A percentile compares a stretch with the other conserved stretches of the same genome.
Evolutionary conservation across 345 rosid genomes (phyloP).

Genomic region (Raphanus sativus): DNA sequence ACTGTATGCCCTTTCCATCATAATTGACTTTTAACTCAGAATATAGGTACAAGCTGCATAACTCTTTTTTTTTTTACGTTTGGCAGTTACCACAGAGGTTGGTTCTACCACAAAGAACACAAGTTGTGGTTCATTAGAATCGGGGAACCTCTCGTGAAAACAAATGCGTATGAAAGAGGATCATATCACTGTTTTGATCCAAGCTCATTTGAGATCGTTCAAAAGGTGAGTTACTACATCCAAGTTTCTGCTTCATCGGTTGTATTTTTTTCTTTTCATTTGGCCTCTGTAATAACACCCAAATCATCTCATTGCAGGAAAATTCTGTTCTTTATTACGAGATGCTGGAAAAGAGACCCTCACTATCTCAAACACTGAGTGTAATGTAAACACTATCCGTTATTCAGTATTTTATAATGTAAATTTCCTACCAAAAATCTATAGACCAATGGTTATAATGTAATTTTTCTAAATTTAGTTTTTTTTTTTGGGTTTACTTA

Average conservation of each 20-base stretch:
- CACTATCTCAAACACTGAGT: constrained; percentile 27
- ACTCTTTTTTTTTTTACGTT: neutral
- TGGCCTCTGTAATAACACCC: constrained; percentile 7
- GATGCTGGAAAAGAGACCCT: constrained; percentile 84
- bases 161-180: constrained; percentile 75
- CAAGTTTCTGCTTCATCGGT: constrained; percentile 6
- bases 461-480: constrained; percentile 11
- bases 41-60: neutral
- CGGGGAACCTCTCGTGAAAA: constrained; percentile 87
- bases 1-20: constrained; percentile 54
- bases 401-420: constrained; percentile 20
- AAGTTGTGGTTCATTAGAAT: constrained; percentile 73
- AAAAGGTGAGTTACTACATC: constrained; percentile 54
- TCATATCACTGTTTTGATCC: constrained; percentile 92
- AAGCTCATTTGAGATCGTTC: constrained; percentile 58
- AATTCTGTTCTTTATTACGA: constrained; percentile 77
- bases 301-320: constrained; percentile 56
- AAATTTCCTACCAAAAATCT: constrained; percentile 29
- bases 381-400: constrained; percentile 20
- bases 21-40: neutral
- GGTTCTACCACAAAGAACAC: constrained; percentile 94
- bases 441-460: constrained; percentile 7
- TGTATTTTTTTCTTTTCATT: constrained; percentile 13
- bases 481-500: neutral
- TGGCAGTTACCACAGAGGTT: constrained; percentile 76